Evolutionary conservation across 345 rosid genomes (phyloP), one percentile per base, ranked within the genome.

Genomic region (Bruguiera sexangula): DNA sequence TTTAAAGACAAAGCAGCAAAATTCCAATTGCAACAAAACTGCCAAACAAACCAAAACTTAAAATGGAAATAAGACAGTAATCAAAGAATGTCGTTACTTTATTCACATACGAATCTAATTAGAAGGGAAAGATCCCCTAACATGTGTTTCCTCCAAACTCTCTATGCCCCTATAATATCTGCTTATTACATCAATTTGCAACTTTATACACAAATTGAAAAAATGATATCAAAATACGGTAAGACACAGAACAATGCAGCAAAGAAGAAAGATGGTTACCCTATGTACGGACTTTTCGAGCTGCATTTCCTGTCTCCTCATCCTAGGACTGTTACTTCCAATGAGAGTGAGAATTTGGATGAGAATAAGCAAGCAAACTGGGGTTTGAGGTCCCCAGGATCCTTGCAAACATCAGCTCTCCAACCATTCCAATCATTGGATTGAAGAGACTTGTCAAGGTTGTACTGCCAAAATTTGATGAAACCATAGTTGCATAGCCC

Each of bases 361-460:
- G 46, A 71, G 84, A 83, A 73, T 81, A 78, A 5, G 88, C 78
- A 53, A 79, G 76, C 72, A 85, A 63, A 71, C 87, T 81, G 24
- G 79, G 58, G 58, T 65, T 80, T 15, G 95, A 57, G 18, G 50
- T 55, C 24, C 77, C 68, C 55, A 74, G 63, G 3, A 55, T 68
- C 60, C 72, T 68, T 1, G 72, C 36, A 46, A 62, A 68, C n/a
- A 68, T 46, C 50, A 74, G 32, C 39, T 86, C 92, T 53, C 89
- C 89, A 18, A 90, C 76, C 91, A 79, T 85, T 57, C 84, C 86
- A 65, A 85, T 76, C 74, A 80, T 78, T 1, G 84, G 89, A 72
- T 74, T 82, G 39, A 78, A 76, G 31, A 83, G 62, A 75, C 82
- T 82, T 60, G 79, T 76, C 67, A 74, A 75, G 1, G 86, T 32